Evolutionary conservation across 1,139 yeast genomes (phyloP).

Genomic region (Yamadazyma atmosphaerica): DNA sequence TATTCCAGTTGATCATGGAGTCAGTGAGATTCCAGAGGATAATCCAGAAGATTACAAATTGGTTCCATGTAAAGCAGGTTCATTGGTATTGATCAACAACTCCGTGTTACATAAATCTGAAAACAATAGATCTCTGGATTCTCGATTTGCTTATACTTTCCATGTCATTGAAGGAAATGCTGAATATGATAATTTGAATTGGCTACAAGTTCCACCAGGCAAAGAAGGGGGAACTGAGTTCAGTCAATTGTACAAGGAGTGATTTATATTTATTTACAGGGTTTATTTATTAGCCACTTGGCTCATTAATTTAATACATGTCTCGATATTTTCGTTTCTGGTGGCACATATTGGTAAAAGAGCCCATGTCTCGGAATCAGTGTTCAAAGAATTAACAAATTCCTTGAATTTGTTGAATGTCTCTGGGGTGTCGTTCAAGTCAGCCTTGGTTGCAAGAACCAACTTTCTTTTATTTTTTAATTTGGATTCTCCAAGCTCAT

Average conservation of each 20-base stretch:
- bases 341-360: slow-evolving; percentile 84
- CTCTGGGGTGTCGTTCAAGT: slow-evolving; percentile 53
- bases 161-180: slow-evolving; percentile 70
- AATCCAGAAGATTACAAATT: slow-evolving; percentile 40
- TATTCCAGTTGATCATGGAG: slow-evolving; percentile 27
- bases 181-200: slow-evolving; percentile 62
- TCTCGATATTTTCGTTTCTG: slow-evolving; percentile 68
- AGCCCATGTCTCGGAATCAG: slow-evolving; percentile 51
- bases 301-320: slow-evolving; percentile 70
- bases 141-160: slow-evolving; percentile 78
- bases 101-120: slow-evolving; percentile 73
- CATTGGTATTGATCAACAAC: slow-evolving; percentile 68
- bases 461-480: slow-evolving; percentile 60
- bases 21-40: slow-evolving; percentile 19
- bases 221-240: slow-evolving; percentile 61
- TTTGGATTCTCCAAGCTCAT: slow-evolving; percentile 70
- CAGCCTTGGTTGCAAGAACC: slow-evolving; percentile 92
- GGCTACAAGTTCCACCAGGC: slow-evolving; percentile 74
- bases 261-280: slow-evolving; percentile 2
- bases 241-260: slow-evolving; percentile 39
- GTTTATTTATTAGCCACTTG: slow-evolving; percentile 35
- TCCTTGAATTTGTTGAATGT: slow-evolving; percentile 44
- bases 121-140: slow-evolving; percentile 51
- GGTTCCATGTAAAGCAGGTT: slow-evolving; percentile 71
- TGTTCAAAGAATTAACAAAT: slow-evolving; percentile 31